These are phyloP conservation scores for Staphylotrichum longicolle DNA, from an alignment of 495 filamentous ascomycete genomes.

Conservation along the genomic window DNA sequence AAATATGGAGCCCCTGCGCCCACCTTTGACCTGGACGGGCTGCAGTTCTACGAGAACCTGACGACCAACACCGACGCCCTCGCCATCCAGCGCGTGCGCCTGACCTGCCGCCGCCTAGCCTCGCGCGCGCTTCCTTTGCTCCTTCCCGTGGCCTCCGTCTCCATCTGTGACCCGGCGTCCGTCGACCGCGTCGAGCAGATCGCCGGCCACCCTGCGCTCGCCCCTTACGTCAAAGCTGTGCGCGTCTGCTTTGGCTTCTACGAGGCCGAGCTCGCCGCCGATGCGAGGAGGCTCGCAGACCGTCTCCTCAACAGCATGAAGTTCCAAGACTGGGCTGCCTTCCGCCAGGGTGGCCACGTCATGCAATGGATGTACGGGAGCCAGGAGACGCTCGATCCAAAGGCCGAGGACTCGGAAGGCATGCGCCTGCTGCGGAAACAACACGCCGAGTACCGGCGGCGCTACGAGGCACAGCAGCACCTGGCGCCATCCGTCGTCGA, in stretches of 20 bases:
- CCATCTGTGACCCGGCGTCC: background rate
- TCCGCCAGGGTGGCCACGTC: background rate
- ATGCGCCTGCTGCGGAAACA: background rate
- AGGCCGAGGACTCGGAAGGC: background rate
- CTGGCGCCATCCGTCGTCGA: background rate
- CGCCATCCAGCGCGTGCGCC: background rate
- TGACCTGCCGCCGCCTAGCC: background rate
- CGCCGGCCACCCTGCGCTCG: background rate
- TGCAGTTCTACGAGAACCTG: background rate
- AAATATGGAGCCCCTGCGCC: background rate
- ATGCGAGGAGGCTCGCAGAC: background rate
- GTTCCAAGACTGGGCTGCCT: background rate
- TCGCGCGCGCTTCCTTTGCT: background rate
- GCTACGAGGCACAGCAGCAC: background rate
- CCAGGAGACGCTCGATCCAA: too few relatives aligned
- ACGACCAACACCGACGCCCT: background rate
- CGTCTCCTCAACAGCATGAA: background rate
- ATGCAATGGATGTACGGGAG: too few relatives aligned
- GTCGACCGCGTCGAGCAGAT: background rate
- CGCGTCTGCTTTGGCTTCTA: background rate
- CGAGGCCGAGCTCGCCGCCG: background rate
- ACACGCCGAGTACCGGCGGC: background rate
- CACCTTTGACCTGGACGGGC: background rate
- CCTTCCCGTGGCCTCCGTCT: background rate
- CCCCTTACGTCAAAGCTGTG: background rate